Base-by-base conservation (phyloP, 176 grass and related monocot species). In the Guadua angustifolia region DNA sequence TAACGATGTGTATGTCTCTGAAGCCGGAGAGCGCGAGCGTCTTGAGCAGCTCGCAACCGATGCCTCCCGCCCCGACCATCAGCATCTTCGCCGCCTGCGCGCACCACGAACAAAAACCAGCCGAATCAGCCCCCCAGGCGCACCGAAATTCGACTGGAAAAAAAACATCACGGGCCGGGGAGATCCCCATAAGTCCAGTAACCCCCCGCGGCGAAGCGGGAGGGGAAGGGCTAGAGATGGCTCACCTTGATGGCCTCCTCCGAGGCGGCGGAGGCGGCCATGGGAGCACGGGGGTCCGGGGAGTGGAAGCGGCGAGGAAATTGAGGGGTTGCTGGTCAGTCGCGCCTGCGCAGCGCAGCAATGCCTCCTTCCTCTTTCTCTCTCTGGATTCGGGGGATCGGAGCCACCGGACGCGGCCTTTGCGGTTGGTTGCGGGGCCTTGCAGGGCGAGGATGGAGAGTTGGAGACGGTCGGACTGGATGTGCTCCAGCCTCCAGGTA, bases 31-130 rank as follows among this genome's bases (percentile, higher is more conserved):
- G 93, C 12, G 93, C 97, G 60, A 99, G 93, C 35, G 97, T 99
- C 86, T 99, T 99, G 84, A 99, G 91, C 55, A 99, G 90, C 93
- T 99, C 97, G 88, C 97, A 99, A 5, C 97, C 97, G 72, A 99
- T 99, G 26, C 97, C 97, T 52, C 97, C 97, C 1, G 97, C 97
- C 11, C 97, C 97, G 26, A 99, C 97, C 97, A 99, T 99, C 36
- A 99, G 85, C 61, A 99, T 93, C 86, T 99, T 94, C 59, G 97
- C 93, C 72, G 78, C 86, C 97, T 99, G 87, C 74, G n/a, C 68
- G 7, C 35, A 33, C 16, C 29, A 12, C 16, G 14, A 7, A 12
- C 12, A 16, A 36, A 78, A 36, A 78, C 7, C 4, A 10, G 21
- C 22, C n/a, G 12, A 70, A 84, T 84, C 61, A 90, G 60, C 15